Base-by-base conservation (phyloP, 352 stramenopile species). In the Globisporangium yorkense region DNA sequence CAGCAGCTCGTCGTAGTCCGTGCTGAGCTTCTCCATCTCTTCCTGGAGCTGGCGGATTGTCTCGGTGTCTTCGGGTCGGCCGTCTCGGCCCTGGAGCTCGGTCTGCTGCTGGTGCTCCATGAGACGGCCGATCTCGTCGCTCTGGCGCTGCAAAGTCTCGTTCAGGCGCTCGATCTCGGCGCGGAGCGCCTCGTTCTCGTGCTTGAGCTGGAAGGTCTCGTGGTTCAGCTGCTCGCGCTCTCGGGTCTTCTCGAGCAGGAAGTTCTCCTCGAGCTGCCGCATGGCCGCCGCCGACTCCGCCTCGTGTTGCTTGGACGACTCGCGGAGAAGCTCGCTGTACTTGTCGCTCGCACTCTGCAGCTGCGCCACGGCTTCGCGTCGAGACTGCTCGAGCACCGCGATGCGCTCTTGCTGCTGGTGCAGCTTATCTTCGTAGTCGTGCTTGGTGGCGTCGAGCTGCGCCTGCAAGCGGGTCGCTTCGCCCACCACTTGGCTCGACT, bases 381-480 rank as follows among this genome's bases (percentile, higher is more conserved):
- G 68, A 39, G 85, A 78, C 1, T 61, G 35, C 55, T 88, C 78
- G 35, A 73, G 56, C 5, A 67, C 53, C 35, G 59, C 51, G 6
- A 73, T 66, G 39, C 70, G 68, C 37, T 87, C 74, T 51, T 77
- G 73, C 45, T 77, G 56, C 27, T 70, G 53, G 21, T 69, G 56
- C 4, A 88, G 51, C 47, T 84, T 66, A 4, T 83, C 68, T 54
- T 88, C 79, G 47, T 87, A 72, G 33, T 86, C 71, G 4, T 72
- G 54, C 8, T 61, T 61, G 31, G 70, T 67, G 12, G 63, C 65
- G n/a, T 77, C 66, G 21, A 76, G 62, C 1, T 86, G 70, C 0
- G 71, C 72, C 35, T 84, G 69, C 35, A 78, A 48, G 31, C 81
- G 77, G 8, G 70, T 62, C 20, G 75, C 70, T 43, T 87, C 69